Conservation (phyloP, 768 basidiomycete genomes). For the Paxillus involutus region DNA sequence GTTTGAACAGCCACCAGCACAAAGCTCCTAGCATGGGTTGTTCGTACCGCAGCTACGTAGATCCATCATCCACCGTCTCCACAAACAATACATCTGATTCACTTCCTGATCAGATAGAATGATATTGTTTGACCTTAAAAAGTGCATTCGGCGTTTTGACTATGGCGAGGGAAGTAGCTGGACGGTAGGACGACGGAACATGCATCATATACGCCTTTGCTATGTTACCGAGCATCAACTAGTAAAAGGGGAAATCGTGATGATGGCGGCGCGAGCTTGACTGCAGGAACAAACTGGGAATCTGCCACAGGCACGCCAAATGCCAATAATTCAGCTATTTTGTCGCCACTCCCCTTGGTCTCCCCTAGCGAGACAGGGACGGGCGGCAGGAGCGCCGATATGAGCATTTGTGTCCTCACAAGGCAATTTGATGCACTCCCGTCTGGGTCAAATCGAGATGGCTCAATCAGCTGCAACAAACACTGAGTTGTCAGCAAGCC, state of each 20-base stretch:
- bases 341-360: slow-evolving; percentile 33
- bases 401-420: slow-evolving; percentile 56
- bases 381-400: slow-evolving; percentile 56
- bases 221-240: slow-evolving; percentile 40
- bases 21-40: no score
- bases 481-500: neutral
- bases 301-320: slow-evolving; percentile 54
- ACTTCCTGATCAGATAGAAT: slow-evolving; percentile 5
- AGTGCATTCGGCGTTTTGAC: slow-evolving; percentile 20
- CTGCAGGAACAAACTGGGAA: slow-evolving; percentile 53
- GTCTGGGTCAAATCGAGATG: slow-evolving; percentile 22
- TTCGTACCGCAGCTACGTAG: no score
- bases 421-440: slow-evolving; percentile 44
- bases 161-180: slow-evolving; percentile 18
- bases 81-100: slow-evolving; percentile 7
- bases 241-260: slow-evolving; percentile 76
- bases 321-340: slow-evolving; percentile 45
- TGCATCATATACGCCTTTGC: slow-evolving; percentile 14
- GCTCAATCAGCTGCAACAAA: slow-evolving; percentile 14
- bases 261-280: slow-evolving; percentile 69
- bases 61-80: neutral
- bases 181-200: slow-evolving; percentile 11
- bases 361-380: slow-evolving; percentile 18
- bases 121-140: slow-evolving; percentile 13
- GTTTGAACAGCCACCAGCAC: no score